phyloP scores from a whole-genome alignment of 2,329 filamentous ascomycete genomes.

The Arthrobotrys iridis region DNA sequence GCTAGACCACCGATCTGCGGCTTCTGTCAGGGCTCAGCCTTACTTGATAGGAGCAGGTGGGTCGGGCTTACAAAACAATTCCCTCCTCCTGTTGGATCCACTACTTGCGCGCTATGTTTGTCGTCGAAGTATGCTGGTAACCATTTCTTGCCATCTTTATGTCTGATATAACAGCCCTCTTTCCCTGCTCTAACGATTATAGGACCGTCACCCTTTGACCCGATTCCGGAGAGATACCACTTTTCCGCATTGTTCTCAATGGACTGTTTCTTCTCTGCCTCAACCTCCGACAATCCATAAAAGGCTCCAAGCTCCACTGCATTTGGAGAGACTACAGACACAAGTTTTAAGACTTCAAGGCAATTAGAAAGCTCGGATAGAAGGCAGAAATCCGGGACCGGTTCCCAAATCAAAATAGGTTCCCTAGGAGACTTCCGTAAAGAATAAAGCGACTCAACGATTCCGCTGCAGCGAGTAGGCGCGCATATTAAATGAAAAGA shows the following conservation, averaged over 20 bases:
- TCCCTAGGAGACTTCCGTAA: constrained; percentile 2
- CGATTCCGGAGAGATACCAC: constrained; percentile 60
- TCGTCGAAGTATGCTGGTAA: constrained; percentile 77
- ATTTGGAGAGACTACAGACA: constrained; percentile 79
- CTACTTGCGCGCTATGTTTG: constrained; percentile 66
- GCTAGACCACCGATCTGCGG: constrained; percentile 66
- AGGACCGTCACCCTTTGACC: constrained; percentile 60
- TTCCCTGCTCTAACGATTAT: constrained; percentile 77
- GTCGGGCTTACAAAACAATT: constrained; percentile 79
- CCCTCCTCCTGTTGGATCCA: constrained; percentile 94
- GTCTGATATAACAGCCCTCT: constrained; percentile 68
- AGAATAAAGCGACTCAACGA: constrained; percentile 51
- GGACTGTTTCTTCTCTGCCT: constrained; percentile 60
- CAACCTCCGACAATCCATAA: constrained; percentile 69
- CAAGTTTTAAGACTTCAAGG: constrained; percentile 64
- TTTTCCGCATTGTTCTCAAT: constrained; percentile 63
- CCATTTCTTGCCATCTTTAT: constrained; percentile 72
- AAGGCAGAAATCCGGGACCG: constrained; percentile 86
- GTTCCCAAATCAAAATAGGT: constrained; percentile 87
- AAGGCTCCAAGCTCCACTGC: constrained; percentile 87
- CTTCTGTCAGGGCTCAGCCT: too few relatives aligned
- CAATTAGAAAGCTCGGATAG: constrained; percentile 69
- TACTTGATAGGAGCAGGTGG: constrained; percentile 1
- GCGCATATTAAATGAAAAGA: constrained; percentile 62
- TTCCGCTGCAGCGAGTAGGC: constrained; percentile 46